Evolutionary conservation across 306 rosid genomes (phyloP), one percentile per base, ranked within the genome.

Genomic region (Dryas octopetala): DNA sequence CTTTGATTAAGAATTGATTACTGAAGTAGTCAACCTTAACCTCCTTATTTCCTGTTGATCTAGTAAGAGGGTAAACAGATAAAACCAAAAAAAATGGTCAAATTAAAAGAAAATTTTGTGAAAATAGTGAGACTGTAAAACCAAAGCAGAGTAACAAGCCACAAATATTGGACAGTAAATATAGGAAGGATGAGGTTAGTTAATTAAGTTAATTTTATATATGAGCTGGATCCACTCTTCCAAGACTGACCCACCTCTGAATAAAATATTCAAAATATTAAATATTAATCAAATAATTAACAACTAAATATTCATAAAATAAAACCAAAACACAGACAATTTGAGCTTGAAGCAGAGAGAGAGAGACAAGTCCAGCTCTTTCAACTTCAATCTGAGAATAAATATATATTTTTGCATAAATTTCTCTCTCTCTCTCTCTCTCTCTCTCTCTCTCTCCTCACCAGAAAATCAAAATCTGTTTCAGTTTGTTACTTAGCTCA

Each of bases 141-240:
- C 4, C 46, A 47, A 59, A 52, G 23, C 46, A 28, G 32, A 58
- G 65, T 38, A 11, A 55, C 48, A 75, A 51, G 55, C 75, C 74
- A 71, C 54, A 66, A 51, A 23, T 46, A 54, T 68, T 55, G 61
- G 12, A 52, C 76, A 73, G 85, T 74, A 54, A 79, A 85, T 78
- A 74, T 75, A 70, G 74, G 76, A 57, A 51, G 41, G 63, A 78
- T 74, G 63, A 43, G 80, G 89, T 79, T 79, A 68, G 86, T 85
- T 90, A 82, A 79, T 61, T 4, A 51, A 74, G 53, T 14, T 72
- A 17, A 46, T 85, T 74, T 66, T 40, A 68, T 68, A 73, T 54
- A 74, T 89, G 93, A 91, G 98, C 97, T 94, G 98, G 91, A 91
- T 88, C 98, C 98, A 88, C 88, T 80, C 92, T 88, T 84, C 73